phyloP scores from a whole-genome alignment of 352 stramenopile species.

The Globisporangium cederbergense region DNA sequence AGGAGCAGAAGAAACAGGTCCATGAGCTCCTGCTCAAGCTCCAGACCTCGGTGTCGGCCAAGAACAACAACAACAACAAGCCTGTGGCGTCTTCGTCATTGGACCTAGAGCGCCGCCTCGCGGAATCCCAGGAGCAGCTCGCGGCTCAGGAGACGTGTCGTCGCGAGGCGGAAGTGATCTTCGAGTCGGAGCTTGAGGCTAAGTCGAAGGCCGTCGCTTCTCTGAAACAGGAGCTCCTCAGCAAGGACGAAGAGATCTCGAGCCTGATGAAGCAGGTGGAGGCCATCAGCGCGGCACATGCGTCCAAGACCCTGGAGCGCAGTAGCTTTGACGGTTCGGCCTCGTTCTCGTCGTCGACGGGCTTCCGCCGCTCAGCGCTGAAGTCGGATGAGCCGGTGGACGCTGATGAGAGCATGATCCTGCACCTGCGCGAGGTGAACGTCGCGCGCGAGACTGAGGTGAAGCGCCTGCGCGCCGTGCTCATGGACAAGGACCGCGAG shows the following conservation, averaged over 20 bases:
- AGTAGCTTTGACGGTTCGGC: conserved; percentile 6
- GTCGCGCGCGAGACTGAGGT: conserved; percentile 41
- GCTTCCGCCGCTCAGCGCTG: conserved; percentile 7
- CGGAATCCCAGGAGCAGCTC: conserved; percentile 32
- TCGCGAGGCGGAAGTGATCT: conserved; percentile 47
- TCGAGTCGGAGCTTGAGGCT: conserved; percentile 37
- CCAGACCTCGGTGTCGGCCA: conserved; percentile 4
- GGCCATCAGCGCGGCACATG: conserved; percentile 25
- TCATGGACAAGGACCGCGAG: conserved; percentile 79
- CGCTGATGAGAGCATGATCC: conserved; percentile 18
- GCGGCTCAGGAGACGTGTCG: conserved; percentile 41
- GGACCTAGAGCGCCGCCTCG: conserved; percentile 35
- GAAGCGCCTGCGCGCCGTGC: conserved; percentile 34
- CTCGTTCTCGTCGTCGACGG: conserved; percentile 13
- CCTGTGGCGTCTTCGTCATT: conserved; percentile 9
- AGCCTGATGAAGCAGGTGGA: conserved; percentile 12
- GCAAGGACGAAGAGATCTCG: conserved; percentile 14
- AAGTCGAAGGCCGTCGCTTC: conserved; percentile 35
- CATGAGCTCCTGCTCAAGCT: conserved; percentile 12
- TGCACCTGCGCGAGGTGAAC: conserved; percentile 27
- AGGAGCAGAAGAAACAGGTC: conserved; percentile 26
- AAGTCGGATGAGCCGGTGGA: background rate
- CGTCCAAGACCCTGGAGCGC: conserved; percentile 7
- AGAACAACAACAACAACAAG: background rate
- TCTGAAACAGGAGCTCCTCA: conserved; percentile 31